Evolutionary conservation across 2,329 filamentous ascomycete species (phyloP).

Genomic region (Bipolaris sorokiniana): DNA sequence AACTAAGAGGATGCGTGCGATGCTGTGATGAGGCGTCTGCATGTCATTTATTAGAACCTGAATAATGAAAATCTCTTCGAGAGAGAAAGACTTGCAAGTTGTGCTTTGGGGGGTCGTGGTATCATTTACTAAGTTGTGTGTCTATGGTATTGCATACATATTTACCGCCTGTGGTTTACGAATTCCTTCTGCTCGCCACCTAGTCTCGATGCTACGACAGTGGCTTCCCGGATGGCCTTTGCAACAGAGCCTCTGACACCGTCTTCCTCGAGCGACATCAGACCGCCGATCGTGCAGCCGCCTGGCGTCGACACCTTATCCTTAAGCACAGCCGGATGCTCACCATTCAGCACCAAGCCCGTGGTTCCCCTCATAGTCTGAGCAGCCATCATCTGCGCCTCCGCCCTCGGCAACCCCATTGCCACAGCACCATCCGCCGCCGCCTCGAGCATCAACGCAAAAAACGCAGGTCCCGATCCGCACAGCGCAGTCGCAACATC

Average conservation of each 20-base stretch:
- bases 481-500: constrained; percentile 76
- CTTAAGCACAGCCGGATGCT: constrained; percentile 75
- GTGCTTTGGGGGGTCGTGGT: constrained; percentile 6
- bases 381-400: constrained; percentile 77
- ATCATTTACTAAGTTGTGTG: constrained; percentile 7
- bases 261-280: constrained; percentile 76
- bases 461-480: constrained; percentile 77
- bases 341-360: constrained; percentile 70
- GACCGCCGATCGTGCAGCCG: constrained; percentile 77
- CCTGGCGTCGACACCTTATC: constrained; percentile 81
- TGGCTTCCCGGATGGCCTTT: constrained; percentile 72
- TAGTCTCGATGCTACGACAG: constrained; percentile 71
- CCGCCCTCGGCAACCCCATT: constrained; percentile 74
- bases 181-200: constrained; percentile 58
- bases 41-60: too few relatives aligned
- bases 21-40: neutral
- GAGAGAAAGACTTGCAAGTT: neutral
- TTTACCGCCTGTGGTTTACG: constrained; percentile 53
- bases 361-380: constrained; percentile 79
- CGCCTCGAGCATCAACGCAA: constrained; percentile 75
- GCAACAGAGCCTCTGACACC: constrained; percentile 70
- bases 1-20: neutral
- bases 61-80: neutral
- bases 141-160: neutral
- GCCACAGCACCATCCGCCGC: constrained; percentile 78